These are phyloP conservation scores for Cystofilobasidium ferigula DNA, from an alignment of 768 basidiomycete genomes.

Conservation along the genomic window DNA sequence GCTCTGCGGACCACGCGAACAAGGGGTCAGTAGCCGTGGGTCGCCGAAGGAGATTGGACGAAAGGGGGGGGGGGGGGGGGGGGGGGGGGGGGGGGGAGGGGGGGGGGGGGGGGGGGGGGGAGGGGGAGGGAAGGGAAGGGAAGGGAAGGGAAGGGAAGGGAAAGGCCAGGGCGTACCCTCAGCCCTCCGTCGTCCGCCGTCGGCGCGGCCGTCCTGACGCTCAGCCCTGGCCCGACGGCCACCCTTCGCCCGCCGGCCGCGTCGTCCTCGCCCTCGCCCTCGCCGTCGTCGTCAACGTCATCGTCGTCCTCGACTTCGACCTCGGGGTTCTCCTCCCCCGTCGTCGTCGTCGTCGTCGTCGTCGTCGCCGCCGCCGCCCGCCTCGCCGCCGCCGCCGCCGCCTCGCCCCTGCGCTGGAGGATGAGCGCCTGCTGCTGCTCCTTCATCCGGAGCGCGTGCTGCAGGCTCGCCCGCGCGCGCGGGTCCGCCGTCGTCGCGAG, in stretches of 20 bases:
- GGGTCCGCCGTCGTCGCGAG: conserved; percentile 11
- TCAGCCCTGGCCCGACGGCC: conserved; percentile 5
- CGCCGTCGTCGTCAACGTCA: background rate
- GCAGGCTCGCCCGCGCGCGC: conserved; percentile 6
- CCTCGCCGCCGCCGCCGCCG: background rate
- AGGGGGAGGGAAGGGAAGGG: no score
- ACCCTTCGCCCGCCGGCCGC: background rate
- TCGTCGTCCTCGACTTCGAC: background rate
- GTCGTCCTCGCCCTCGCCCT: background rate
- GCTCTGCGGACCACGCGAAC: no score
- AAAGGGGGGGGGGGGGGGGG: no score
- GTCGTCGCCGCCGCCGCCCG: background rate
- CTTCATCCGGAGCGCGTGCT: conserved; percentile 18
- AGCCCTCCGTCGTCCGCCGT: background rate
- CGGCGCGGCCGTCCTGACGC: background rate
- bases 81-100: no score
- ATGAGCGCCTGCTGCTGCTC: conserved; percentile 26
- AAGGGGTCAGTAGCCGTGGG: no score
- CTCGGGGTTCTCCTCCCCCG: background rate
- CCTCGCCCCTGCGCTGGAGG: conserved; percentile 19
- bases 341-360: background rate
- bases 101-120: no score
- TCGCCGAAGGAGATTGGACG: no score
- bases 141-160: background rate
- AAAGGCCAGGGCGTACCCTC: background rate